Evolutionary conservation across 495 filamentous ascomycete species (phyloP).

Genomic region (Xylaria castorea): DNA sequence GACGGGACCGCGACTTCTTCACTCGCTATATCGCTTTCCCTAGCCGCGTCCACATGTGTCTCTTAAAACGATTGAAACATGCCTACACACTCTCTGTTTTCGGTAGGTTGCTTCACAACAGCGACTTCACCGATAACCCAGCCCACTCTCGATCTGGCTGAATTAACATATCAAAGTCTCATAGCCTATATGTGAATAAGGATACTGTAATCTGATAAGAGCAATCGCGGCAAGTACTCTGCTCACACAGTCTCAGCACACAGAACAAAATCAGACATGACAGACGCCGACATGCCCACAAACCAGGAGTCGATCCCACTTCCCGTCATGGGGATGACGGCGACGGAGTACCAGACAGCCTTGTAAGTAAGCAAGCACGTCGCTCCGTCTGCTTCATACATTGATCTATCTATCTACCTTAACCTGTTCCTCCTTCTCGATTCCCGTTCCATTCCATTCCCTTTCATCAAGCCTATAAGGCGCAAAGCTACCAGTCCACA

Average conservation of each 20-base stretch:
- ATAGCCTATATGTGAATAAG: not conserved
- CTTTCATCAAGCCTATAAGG: not conserved
- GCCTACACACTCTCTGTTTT: not conserved
- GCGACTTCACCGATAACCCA: not conserved
- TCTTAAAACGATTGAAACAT: too few species aligned
- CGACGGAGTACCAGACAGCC: slow-evolving; percentile 18
- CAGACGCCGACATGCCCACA: not conserved
- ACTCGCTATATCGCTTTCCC: not conserved
- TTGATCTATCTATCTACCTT: not conserved
- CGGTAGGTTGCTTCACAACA: not conserved
- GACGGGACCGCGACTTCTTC: not conserved
- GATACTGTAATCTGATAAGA: not conserved
- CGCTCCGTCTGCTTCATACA: not conserved
- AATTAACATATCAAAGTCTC: not conserved
- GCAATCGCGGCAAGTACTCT: not conserved
- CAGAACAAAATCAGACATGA: not conserved
- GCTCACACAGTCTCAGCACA: not conserved
- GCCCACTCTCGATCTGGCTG: not conserved
- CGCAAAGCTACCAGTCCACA: not conserved
- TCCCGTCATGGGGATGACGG: slow-evolving; percentile 26
- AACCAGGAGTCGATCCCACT: slow-evolving; percentile 8
- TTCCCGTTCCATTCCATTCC: not conserved
- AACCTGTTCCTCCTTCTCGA: not conserved
- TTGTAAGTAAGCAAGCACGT: slow-evolving; percentile 19
- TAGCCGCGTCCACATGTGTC: too few species aligned